Base-by-base conservation (phyloP, 345 rosid species). In the Camelina neglecta region DNA sequence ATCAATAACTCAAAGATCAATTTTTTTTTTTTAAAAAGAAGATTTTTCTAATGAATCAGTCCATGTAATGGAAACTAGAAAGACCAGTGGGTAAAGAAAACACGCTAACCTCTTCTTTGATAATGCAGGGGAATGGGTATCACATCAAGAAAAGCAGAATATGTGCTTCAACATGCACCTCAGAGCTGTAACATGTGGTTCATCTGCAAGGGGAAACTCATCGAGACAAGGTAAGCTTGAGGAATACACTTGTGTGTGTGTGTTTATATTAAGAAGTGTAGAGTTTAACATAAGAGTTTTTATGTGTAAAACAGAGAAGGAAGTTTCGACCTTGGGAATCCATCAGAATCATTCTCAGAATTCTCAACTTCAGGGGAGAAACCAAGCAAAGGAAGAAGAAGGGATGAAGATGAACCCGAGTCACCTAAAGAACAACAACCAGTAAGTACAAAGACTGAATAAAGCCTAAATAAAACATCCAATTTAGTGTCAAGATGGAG, bases 91-190 rank as follows among this genome's bases (percentile, higher is more conserved):
- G 26, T 36, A 29, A 48, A 58, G 45, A 50, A 42, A 41, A 54
- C 2, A 18, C 16, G 6, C 57, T 67, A 33, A 26, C 21, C 58
- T 21, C 26, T 70, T 29, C 65, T 59, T 83, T 72, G 72, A 50
- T 39, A 15, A 71, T 79, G 81, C 93, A 93, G 98, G 84, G 83
- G 67, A 75, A 83, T 86, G 92, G 58, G 36, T 44, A 83, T 85
- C 76, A 91, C 82, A 78, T 91, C 98, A 11, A 91, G 75, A 79
- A 93, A 91, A 84, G 92, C 98, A 67, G 64, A 77, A 62, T 83
- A 16, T 57, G 81, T 93, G 69, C 73, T 75, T 59, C 74, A 55
- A 12, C 77, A 84, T 42, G 97, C 98, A 51, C 92, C 93, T 67
- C 64, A 29, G 50, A 69, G 78, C 67, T 91, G 97, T 80, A 86